phyloP scores from a whole-genome alignment of 1,284 basidiomycete genomes.

The Trametes polyzona region DNA sequence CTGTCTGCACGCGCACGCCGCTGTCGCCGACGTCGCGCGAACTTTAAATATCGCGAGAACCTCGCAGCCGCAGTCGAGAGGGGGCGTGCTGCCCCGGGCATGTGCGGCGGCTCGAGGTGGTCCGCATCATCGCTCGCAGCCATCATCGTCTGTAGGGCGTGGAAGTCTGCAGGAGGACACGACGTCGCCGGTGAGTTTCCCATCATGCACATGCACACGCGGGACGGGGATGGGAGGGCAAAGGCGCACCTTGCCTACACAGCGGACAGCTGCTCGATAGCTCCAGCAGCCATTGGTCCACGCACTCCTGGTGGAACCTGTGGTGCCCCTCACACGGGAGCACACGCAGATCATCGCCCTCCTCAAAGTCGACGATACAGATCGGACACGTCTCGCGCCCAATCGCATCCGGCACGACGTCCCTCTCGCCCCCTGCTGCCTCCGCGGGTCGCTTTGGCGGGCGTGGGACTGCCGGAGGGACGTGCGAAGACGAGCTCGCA shows the following conservation, averaged over 20 bases:
- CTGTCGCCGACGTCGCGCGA: slow-evolving; percentile 49
- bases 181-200: slow-evolving; percentile 1
- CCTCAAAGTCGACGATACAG: slow-evolving; percentile 91
- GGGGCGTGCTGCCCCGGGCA: slow-evolving; percentile 29
- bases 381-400: slow-evolving; percentile 90
- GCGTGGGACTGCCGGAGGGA: slow-evolving; percentile 20
- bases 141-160: slow-evolving; percentile 52
- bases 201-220: background rate
- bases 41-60: slow-evolving; percentile 71
- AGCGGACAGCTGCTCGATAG: slow-evolving; percentile 91
- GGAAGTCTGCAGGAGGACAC: slow-evolving; percentile 44
- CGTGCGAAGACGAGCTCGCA: slow-evolving; percentile 20
- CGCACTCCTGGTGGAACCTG: slow-evolving; percentile 83
- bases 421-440: slow-evolving; percentile 31
- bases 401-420: slow-evolving; percentile 64
- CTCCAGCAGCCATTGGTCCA: slow-evolving; percentile 87
- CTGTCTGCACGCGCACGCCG: slow-evolving; percentile 27
- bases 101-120: slow-evolving; percentile 33
- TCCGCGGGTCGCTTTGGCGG: slow-evolving; percentile 12
- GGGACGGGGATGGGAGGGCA: background rate
- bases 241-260: slow-evolving; percentile 78
- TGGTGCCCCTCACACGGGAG: slow-evolving; percentile 90
- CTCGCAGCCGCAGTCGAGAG: slow-evolving; percentile 42
- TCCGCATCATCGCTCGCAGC: slow-evolving; percentile 36
- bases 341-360: slow-evolving; percentile 87